Conservation (phyloP, 257 asterid genomes). For the Capsicum pubescens region DNA sequence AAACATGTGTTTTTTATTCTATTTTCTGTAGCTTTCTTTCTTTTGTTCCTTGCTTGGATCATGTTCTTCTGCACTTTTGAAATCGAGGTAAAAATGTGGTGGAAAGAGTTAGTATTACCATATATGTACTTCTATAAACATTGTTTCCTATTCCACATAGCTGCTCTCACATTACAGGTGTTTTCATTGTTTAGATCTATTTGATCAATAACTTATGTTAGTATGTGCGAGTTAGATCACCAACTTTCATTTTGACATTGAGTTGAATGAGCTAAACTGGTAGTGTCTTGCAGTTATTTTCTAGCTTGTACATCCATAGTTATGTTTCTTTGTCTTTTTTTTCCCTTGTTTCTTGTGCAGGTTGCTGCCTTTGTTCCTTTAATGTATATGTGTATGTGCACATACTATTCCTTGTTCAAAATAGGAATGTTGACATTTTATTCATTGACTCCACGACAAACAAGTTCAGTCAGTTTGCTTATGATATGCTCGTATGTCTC, state of each 20-base stretch:
- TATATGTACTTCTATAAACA: background rate
- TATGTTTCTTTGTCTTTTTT: conserved; percentile 7
- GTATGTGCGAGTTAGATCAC: background rate
- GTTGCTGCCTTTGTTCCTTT: conserved; percentile 74
- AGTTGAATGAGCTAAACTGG: background rate
- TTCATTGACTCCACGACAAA: conserved; percentile 76
- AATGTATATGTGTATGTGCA: conserved; percentile 88
- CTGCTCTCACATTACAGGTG: background rate
- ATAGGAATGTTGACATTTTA: conserved; percentile 85
- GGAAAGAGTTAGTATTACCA: background rate
- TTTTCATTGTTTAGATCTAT: background rate
- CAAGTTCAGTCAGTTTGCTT: conserved; percentile 89
- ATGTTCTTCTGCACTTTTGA: background rate
- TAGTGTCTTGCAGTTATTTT: conserved; percentile 3
- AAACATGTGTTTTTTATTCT: background rate
- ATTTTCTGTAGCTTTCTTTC: conserved; percentile 19
- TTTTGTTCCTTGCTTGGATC: conserved; percentile 27
- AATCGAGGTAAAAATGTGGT: conserved; percentile 18
- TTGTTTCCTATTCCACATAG: background rate
- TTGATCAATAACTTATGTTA: background rate
- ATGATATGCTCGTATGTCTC: conserved; percentile 91
- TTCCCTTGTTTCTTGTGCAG: conserved; percentile 47
- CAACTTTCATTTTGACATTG: conserved; percentile 1
- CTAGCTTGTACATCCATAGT: background rate
- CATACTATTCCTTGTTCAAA: conserved; percentile 81